Evolutionary conservation across 163 green algal genomes (phyloP).

Genomic region (Chloroidium sp.): DNA sequence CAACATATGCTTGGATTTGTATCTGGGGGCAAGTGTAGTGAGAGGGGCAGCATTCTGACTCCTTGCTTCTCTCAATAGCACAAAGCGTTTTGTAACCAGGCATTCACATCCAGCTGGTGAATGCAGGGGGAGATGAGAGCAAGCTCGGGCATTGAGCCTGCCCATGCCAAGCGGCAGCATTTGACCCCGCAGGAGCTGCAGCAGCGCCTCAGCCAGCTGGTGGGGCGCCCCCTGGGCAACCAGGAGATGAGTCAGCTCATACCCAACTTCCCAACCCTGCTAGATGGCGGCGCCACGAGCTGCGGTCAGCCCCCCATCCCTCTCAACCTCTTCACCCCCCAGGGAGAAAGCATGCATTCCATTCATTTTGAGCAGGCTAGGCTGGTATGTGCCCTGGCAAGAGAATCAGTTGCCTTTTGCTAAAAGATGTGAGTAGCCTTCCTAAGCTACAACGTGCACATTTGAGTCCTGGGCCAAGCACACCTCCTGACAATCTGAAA

Average conservation of each 20-base stretch:
- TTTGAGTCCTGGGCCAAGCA: too few species aligned
- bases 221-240: conserved; percentile 1
- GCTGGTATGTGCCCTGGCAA: background rate
- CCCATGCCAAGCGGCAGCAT: background rate
- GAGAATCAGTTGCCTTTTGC: background rate
- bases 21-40: too few species aligned
- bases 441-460: too few species aligned
- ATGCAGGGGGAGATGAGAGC: background rate
- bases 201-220: background rate
- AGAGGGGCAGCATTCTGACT: too few species aligned
- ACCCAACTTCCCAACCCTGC: background rate
- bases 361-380: background rate
- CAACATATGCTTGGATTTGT: too few species aligned
- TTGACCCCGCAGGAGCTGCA: background rate
- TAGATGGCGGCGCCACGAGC: background rate
- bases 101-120: too few species aligned
- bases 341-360: too few species aligned
- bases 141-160: background rate
- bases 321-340: too few species aligned
- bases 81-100: too few species aligned
- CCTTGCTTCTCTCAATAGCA: too few species aligned
- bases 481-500: background rate
- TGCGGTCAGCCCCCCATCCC: too few species aligned
- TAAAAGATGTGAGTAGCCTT: too few species aligned
- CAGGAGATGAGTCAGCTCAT: background rate